Evolutionary conservation across 176 grass and related monocot genomes (phyloP), one percentile per base, ranked within the genome.

Genomic region (Oryza brachyantha): DNA sequence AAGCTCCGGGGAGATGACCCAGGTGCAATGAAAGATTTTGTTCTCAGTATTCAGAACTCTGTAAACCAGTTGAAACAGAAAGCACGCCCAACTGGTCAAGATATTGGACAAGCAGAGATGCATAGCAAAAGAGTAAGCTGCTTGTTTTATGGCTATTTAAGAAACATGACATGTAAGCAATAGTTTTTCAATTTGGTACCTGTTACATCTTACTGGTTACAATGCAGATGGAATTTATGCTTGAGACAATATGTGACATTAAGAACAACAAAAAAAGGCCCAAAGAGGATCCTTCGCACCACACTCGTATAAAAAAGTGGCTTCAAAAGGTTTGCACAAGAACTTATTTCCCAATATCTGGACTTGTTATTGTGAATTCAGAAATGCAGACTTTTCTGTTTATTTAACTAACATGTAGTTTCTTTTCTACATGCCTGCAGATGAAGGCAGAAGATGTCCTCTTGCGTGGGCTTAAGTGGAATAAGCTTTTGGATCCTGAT

Each of bases 261-360:
- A 98, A 98, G 82, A 94, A 97, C 76, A 98, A 98, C 68, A 98
- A 93, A 66, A 98, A 87, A 83, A 90, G 85, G 78, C 40, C 81
- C 46, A 94, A 94, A 80, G 96, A 91, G 70, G 92, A 89, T 78
- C 87, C 95, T 59, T 76, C 80, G 24, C 81, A 91, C 75, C 96
- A 98, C 74, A 83, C 83, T 68, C 96, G 90, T 54, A 37, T 94
- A 60, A 98, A 90, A 71, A 94, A 93, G 61, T 98, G 96, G 96
- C 86, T 98, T 64, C 96, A 93, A 86, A 98, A 98, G 92, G 92
- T 98, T 66, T 65, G 27, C 41, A 27, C 35, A 13, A 31, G 27
- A 38, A 35, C 70, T 10, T 32, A 67, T 66, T 58, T 16, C 7
- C 39, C 1, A 7, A 36, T 34, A 58, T 70, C 22, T 81, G 77